phyloP scores from a whole-genome alignment of 2,329 filamentous ascomycete genomes.

The Arthroderma sp. region DNA sequence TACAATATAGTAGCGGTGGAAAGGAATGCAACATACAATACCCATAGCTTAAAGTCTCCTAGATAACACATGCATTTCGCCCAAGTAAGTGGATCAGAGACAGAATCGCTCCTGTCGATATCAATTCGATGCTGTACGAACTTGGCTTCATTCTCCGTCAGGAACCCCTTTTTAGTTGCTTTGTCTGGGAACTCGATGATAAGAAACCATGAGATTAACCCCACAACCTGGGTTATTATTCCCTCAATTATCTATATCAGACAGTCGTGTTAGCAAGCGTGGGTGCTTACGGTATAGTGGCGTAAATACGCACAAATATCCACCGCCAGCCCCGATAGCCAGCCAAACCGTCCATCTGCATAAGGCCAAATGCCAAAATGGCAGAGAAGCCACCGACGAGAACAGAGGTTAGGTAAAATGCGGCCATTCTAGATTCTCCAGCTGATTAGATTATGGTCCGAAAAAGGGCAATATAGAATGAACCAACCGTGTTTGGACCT shows the following conservation, averaged over 20 bases:
- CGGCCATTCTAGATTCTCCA: slow-evolving; percentile 19
- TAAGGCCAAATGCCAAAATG: slow-evolving; percentile 31
- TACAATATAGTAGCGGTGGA: neutral
- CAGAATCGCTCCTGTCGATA: slow-evolving; percentile 39
- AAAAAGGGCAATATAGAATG: slow-evolving; percentile 2
- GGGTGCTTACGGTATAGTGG: too few relatives aligned
- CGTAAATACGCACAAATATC: slow-evolving; percentile 33
- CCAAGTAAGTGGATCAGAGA: slow-evolving; percentile 34
- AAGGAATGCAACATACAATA: slow-evolving; percentile 3
- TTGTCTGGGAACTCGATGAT: slow-evolving; percentile 25
- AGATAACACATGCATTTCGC: slow-evolving; percentile 20
- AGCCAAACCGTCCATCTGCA: slow-evolving; percentile 29
- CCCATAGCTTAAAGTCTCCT: slow-evolving; percentile 6
- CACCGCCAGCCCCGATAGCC: slow-evolving; percentile 39
- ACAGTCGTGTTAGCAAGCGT: too few relatives aligned
- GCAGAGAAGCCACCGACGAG: slow-evolving; percentile 36
- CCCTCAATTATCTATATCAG: slow-evolving; percentile 29
- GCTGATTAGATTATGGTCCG: too few relatives aligned
- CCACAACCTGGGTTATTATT: slow-evolving; percentile 14
- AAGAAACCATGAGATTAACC: slow-evolving; percentile 17
- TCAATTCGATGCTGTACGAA: slow-evolving; percentile 40
- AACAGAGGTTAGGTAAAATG: slow-evolving; percentile 38
- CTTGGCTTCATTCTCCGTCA: slow-evolving; percentile 28
- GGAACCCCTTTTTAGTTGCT: slow-evolving; percentile 18
- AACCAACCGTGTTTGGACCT: slow-evolving; percentile 25